A percentile compares a stretch with the other conserved stretches of the same genome.
Conservation (phyloP, 768 basidiomycete species). For the Serendipita sp. region DNA sequence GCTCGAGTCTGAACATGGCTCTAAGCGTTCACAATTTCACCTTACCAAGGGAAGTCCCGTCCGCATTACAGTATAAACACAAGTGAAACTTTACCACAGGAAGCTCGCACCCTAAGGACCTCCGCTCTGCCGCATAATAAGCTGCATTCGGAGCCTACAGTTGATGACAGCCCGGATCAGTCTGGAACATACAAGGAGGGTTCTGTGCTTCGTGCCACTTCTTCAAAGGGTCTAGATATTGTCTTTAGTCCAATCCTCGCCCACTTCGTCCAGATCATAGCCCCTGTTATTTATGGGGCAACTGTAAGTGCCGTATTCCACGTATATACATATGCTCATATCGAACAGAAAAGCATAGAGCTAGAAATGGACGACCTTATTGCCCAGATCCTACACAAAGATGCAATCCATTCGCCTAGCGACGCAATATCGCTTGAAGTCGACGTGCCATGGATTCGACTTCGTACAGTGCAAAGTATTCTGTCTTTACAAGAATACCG, state of each 20-base stretch:
- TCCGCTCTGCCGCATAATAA: too few relatives aligned
- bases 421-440: neutral
- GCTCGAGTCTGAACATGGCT: neutral
- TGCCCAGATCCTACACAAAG: neutral
- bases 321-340: neutral
- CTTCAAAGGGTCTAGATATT: neutral
- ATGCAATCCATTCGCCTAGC: neutral
- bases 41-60: neutral
- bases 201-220: neutral
- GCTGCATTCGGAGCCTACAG: too few relatives aligned
- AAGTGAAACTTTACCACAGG: too few relatives aligned
- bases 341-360: neutral
- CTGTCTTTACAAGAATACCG: neutral
- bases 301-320: neutral
- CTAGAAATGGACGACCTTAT: neutral
- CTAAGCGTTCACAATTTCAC: neutral
- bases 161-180: too few relatives aligned
- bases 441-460: neutral
- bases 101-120: too few relatives aligned
- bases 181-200: too few relatives aligned
- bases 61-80: too few relatives aligned
- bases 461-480: neutral
- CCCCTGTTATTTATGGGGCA: neutral
- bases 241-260: neutral
- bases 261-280: neutral